A percentile compares a stretch with the other conserved stretches of the same genome.
These are phyloP conservation scores for Cryphonectria nitschkei DNA, from an alignment of 2,329 filamentous ascomycete genomes.

Conservation along the genomic window DNA sequence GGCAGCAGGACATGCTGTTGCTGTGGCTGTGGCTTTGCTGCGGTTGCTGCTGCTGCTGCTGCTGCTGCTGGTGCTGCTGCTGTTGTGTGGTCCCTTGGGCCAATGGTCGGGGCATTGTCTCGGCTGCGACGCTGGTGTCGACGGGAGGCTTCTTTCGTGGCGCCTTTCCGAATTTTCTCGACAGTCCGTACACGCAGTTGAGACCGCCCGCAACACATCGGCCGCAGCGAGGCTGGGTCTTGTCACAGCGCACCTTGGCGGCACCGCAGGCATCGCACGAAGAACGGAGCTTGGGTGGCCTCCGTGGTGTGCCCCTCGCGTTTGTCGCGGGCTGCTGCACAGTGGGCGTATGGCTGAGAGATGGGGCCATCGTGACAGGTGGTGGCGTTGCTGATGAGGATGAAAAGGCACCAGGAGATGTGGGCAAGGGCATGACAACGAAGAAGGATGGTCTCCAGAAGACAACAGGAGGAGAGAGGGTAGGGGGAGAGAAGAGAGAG, in stretches of 20 bases:
- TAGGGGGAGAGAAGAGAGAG: not conserved
- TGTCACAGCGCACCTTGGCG: slow-evolving; percentile 29
- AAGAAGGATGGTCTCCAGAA: not conserved
- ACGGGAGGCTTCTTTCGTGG: slow-evolving; percentile 26
- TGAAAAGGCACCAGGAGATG: slow-evolving; percentile 21
- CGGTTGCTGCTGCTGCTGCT: not conserved
- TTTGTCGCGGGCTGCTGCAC: slow-evolving; percentile 20
- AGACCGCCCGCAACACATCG: slow-evolving; percentile 27
- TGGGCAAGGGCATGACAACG: slow-evolving; percentile 1
- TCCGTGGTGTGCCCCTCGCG: slow-evolving; percentile 19
- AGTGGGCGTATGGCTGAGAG: slow-evolving; percentile 13
- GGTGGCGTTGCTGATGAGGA: slow-evolving; percentile 21
- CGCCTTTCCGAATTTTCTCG: slow-evolving; percentile 29
- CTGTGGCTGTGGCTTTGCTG: not conserved
- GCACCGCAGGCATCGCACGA: slow-evolving; percentile 30
- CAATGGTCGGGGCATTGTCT: slow-evolving; percentile 18
- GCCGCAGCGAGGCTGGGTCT: slow-evolving; percentile 28
- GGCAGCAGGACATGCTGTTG: slow-evolving; percentile 21
- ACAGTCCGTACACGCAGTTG: slow-evolving; percentile 27
- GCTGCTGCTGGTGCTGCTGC: not conserved
- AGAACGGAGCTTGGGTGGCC: slow-evolving; percentile 30
- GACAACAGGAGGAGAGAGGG: not conserved
- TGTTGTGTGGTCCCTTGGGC: slow-evolving; percentile 15
- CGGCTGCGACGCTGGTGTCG: slow-evolving; percentile 18
- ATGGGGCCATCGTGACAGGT: slow-evolving; percentile 19